These are phyloP conservation scores for Kwoniella botswanensis DNA, from an alignment of 768 basidiomycete species.

Conservation along the genomic window DNA sequence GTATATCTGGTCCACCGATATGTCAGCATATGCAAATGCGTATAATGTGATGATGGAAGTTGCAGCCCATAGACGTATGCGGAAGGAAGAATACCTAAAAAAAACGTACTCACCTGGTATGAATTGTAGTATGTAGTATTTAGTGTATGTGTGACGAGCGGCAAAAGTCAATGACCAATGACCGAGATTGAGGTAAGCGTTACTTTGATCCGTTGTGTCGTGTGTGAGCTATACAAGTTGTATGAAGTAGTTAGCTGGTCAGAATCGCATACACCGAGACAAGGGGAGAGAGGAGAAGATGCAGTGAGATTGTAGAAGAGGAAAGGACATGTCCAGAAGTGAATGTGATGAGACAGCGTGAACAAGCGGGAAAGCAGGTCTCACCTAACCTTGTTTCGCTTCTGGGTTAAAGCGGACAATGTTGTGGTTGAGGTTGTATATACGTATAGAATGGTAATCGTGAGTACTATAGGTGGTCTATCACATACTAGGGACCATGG, in stretches of 20 bases:
- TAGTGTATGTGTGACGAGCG: neutral
- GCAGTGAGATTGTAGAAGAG: neutral
- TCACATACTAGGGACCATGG: neutral
- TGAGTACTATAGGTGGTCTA: neutral
- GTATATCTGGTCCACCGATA: neutral
- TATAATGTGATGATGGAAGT: no score
- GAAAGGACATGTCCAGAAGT: neutral
- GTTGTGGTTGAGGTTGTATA: neutral
- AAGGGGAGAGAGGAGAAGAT: neutral
- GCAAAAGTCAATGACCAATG: neutral
- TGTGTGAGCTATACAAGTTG: neutral
- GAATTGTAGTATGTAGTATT: neutral
- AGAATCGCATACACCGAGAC: no score
- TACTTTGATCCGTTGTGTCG: neutral
- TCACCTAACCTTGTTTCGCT: neutral
- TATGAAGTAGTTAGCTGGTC: neutral
- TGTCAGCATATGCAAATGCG: neutral
- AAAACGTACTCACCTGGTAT: constrained; percentile 8
- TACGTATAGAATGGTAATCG: neutral
- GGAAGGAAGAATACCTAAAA: no score
- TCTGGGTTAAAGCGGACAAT: neutral
- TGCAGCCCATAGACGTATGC: no score
- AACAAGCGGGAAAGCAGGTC: neutral
- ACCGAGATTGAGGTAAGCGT: neutral
- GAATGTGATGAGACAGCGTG: neutral